These are phyloP conservation scores for Aspergillus novoparasiticus DNA, from an alignment of 2,329 filamentous ascomycete genomes.

Conservation along the genomic window DNA sequence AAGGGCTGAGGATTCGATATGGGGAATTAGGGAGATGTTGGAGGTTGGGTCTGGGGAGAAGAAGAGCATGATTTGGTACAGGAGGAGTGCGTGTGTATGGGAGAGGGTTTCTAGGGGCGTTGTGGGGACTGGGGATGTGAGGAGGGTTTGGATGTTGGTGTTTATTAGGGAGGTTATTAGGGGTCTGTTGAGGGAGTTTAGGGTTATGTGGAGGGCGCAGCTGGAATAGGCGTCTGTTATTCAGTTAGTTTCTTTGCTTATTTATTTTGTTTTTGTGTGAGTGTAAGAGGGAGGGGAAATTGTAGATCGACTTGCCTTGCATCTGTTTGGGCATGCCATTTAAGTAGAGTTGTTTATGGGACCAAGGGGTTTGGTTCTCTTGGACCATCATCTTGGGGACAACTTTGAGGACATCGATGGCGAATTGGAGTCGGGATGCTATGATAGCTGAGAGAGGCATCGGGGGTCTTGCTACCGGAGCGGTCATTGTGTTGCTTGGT, in stretches of 20 bases:
- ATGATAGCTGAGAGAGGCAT: constrained; percentile 24
- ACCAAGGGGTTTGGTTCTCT: constrained; percentile 57
- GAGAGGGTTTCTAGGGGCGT: constrained; percentile 40
- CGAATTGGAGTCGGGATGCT: constrained; percentile 32
- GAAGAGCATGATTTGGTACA: constrained; percentile 55
- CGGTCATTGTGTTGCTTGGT: background rate
- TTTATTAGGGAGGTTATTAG: constrained; percentile 55
- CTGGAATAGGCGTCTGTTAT: constrained; percentile 54
- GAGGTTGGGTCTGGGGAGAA: constrained; percentile 53
- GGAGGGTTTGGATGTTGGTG: constrained; percentile 47
- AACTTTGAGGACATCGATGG: constrained; percentile 51
- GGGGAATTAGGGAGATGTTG: constrained; percentile 43
- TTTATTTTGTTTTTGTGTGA: too few species aligned
- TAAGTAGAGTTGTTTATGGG: constrained; percentile 55
- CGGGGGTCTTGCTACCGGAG: constrained; percentile 9
- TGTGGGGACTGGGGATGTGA: constrained; percentile 34
- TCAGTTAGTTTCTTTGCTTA: background rate
- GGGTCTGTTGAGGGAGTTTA: constrained; percentile 51
- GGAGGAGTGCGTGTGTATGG: constrained; percentile 51
- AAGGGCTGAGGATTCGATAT: constrained; percentile 27
- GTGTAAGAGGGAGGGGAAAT: background rate
- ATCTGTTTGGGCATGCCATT: constrained; percentile 55
- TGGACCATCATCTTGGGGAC: constrained; percentile 51
- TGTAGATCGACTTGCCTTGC: constrained; percentile 43
- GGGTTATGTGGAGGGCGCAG: constrained; percentile 57